Percentiles rank a stretch among this genome's conserved stretches.
These are phyloP conservation scores for Gossypium longicalyx DNA, from an alignment of 345 rosid genomes.

Conservation along the genomic window DNA sequence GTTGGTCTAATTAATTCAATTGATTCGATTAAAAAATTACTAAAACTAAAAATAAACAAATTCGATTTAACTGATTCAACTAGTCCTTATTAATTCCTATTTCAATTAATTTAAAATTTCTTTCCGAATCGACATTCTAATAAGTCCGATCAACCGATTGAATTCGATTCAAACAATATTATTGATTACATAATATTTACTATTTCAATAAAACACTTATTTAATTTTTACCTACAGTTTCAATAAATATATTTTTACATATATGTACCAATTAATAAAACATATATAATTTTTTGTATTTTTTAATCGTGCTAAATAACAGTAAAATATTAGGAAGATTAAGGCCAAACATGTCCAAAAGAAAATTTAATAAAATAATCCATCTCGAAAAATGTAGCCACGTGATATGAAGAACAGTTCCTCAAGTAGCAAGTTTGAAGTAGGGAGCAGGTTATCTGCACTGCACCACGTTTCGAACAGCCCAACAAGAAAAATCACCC, in stretches of 20 bases:
- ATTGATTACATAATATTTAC: no score
- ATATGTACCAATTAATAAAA: no score
- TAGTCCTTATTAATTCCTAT: fast-evolving
- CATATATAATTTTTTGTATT: no score
- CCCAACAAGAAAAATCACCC: conserved; percentile 19
- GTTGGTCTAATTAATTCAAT: fast-evolving
- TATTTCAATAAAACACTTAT: no score
- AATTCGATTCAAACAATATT: no score
- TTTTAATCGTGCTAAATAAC: no score
- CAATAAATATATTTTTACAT: no score
- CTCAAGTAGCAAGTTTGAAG: background rate
- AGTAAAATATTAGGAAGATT: background rate
- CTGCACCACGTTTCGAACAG: conserved; percentile 5
- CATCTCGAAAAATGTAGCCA: conserved; percentile 10
- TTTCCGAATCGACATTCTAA: no score
- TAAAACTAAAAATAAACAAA: no score
- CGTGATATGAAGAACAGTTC: background rate
- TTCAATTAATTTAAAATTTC: no score
- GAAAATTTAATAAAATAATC: background rate
- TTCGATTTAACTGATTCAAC: fast-evolving
- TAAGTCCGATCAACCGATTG: fast-evolving
- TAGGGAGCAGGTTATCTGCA: background rate
- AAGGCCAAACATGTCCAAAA: conserved; percentile 14
- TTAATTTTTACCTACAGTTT: no score
- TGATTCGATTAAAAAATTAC: no score